Evolutionary conservation across 306 rosid species (phyloP).

Genomic region (Quercus rubra): DNA sequence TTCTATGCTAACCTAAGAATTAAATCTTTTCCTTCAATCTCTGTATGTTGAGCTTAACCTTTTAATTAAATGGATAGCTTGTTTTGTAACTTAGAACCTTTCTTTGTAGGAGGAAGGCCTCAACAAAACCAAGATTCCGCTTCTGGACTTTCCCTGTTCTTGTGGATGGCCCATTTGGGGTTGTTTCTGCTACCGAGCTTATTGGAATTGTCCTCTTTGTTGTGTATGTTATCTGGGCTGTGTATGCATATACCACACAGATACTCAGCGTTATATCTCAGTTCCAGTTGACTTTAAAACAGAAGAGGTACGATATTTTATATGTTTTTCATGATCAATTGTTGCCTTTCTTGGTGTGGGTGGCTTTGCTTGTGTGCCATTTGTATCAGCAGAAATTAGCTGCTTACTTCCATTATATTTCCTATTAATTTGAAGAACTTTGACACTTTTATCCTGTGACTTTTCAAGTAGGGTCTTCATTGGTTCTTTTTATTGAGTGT

Average conservation of each 20-base stretch:
- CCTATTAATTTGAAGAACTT: slow-evolving; percentile 5
- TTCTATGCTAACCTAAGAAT: background rate
- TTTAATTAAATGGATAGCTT: background rate
- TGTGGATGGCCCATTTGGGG: slow-evolving; percentile 84
- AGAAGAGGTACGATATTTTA: slow-evolving; percentile 37
- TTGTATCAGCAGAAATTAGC: background rate
- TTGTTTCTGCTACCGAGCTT: slow-evolving; percentile 79
- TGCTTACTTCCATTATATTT: background rate
- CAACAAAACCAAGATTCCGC: slow-evolving; percentile 49
- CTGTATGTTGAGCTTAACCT: background rate
- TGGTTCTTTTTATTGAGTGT: no score
- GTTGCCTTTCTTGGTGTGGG: background rate
- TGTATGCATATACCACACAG: slow-evolving; percentile 42
- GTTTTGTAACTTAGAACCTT: slow-evolving; percentile 2
- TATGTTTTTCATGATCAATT: background rate
- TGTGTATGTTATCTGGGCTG: slow-evolving; percentile 64
- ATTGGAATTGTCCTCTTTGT: slow-evolving; percentile 66
- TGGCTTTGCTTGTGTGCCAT: background rate
- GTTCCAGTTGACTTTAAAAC: slow-evolving; percentile 8
- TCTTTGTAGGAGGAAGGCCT: slow-evolving; percentile 50
- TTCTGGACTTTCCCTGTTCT: slow-evolving; percentile 88
- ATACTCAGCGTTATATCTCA: slow-evolving; percentile 23
- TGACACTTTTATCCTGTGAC: background rate
- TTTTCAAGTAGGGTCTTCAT: background rate
- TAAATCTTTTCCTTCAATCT: background rate